Percentiles rank a stretch among this genome's conserved stretches.
These are phyloP conservation scores for Kluyveromyces siamensis DNA, from an alignment of 805 yeast genomes.

Conservation along the genomic window DNA sequence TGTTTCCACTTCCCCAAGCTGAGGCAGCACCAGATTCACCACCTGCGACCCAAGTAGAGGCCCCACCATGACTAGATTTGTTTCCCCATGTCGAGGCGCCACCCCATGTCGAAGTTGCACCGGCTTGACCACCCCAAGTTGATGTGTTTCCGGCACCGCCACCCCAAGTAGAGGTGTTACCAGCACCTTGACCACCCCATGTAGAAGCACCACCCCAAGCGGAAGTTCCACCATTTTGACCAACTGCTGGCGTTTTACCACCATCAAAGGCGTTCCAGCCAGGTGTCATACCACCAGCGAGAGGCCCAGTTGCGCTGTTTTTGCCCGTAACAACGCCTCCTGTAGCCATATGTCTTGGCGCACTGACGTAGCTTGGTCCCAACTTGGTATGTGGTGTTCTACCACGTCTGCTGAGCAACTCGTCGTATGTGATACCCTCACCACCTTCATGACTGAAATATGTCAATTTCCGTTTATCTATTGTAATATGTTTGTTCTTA, in stretches of 20 bases:
- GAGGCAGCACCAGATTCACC: slow-evolving; percentile 35
- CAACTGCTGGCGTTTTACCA: slow-evolving; percentile 36
- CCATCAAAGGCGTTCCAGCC: slow-evolving; percentile 49
- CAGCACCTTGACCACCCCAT: slow-evolving; percentile 32
- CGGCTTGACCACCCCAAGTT: slow-evolving; percentile 35
- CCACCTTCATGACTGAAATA: slow-evolving; percentile 59
- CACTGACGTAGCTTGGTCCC: slow-evolving; percentile 29
- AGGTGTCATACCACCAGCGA: slow-evolving; percentile 41
- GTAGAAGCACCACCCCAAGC: slow-evolving; percentile 32
- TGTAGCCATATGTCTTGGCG: slow-evolving; percentile 26
- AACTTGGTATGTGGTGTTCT: slow-evolving; percentile 29
- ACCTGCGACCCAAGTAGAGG: slow-evolving; percentile 37
- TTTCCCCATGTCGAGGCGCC: slow-evolving; percentile 33
- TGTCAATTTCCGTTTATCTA: slow-evolving; percentile 68
- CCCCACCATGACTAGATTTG: slow-evolving; percentile 37
- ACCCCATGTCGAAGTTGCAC: slow-evolving; percentile 31
- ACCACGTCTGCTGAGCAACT: slow-evolving; percentile 51
- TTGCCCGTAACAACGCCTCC: slow-evolving; percentile 24
- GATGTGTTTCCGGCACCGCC: slow-evolving; percentile 31
- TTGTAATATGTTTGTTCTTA: slow-evolving; percentile 78
- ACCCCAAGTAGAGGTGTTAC: slow-evolving; percentile 25
- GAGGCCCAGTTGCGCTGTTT: slow-evolving; percentile 25
- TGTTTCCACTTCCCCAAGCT: slow-evolving; percentile 36
- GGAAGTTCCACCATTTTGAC: slow-evolving; percentile 24
- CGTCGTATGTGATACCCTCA: slow-evolving; percentile 66